Evolutionary conservation across 2,329 filamentous ascomycete species (phyloP).

Genomic region (Alternaria postmessia): DNA sequence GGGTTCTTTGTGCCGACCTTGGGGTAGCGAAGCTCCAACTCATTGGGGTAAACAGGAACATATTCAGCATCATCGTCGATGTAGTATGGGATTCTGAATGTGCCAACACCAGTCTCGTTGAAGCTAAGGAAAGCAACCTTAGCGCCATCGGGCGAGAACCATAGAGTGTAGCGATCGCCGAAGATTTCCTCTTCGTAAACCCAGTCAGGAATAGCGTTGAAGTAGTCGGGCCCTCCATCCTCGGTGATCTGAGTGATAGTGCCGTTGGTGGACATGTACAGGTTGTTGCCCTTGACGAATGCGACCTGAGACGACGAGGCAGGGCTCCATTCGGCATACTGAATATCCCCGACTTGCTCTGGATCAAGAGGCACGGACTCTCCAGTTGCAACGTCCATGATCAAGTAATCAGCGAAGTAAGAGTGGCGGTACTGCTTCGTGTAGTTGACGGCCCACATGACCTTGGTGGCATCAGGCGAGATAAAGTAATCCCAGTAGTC

Average conservation of each 20-base stretch:
- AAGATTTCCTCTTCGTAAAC: conserved; percentile 69
- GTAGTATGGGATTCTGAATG: conserved; percentile 72
- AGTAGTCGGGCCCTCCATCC: conserved; percentile 68
- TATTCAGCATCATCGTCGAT: conserved; percentile 64
- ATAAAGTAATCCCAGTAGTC: conserved; percentile 68
- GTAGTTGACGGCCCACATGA: conserved; percentile 70
- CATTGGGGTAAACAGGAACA: conserved; percentile 68
- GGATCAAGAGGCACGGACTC: conserved; percentile 63
- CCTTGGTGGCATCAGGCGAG: conserved; percentile 64
- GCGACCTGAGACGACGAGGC: conserved; percentile 64
- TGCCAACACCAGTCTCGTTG: conserved; percentile 72
- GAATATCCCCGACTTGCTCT: conserved; percentile 70
- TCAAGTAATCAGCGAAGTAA: conserved; percentile 71
- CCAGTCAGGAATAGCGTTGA: conserved; percentile 71
- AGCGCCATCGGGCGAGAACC: conserved; percentile 66
- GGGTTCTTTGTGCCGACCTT: conserved; percentile 75
- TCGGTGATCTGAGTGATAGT: conserved; percentile 65
- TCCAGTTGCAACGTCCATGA: conserved; percentile 68
- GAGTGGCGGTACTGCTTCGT: conserved; percentile 75
- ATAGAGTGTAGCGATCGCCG: conserved; percentile 60
- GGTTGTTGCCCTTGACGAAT: conserved; percentile 72
- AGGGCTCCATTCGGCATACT: conserved; percentile 71
- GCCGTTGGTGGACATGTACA: conserved; percentile 67
- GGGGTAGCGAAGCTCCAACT: conserved; percentile 71
- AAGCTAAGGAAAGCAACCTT: conserved; percentile 65